These are phyloP conservation scores for Aspergillus glaucus DNA, from an alignment of 2,329 filamentous ascomycete species.

Conservation along the genomic window DNA sequence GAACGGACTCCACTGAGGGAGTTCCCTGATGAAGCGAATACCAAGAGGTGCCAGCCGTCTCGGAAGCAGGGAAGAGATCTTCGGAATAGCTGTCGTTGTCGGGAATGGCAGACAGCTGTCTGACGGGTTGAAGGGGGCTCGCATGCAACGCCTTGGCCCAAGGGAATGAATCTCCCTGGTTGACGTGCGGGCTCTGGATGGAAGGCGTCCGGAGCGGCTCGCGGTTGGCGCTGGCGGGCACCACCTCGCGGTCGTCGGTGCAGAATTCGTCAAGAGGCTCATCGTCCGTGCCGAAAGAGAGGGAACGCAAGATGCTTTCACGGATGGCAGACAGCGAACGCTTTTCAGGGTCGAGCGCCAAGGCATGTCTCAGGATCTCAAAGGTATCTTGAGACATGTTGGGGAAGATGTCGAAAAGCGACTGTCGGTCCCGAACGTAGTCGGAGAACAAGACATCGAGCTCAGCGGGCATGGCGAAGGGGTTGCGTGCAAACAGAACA, in stretches of 20 bases:
- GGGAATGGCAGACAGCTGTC: constrained; percentile 81
- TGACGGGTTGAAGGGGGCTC: constrained; percentile 62
- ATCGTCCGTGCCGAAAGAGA: constrained; percentile 91
- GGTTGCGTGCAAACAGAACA: constrained; percentile 92
- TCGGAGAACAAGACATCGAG: constrained; percentile 91
- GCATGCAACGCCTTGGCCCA: constrained; percentile 88
- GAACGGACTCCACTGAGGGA: constrained; percentile 73
- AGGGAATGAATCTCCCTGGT: constrained; percentile 73
- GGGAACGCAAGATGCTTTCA: constrained; percentile 67
- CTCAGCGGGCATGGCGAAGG: constrained; percentile 83
- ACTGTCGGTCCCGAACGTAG: constrained; percentile 88
- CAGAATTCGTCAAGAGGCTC: constrained; percentile 92
- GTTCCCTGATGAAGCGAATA: constrained; percentile 70
- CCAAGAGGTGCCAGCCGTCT: constrained; percentile 61
- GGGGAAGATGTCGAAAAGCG: constrained; percentile 94
- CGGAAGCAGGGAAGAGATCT: constrained; percentile 77
- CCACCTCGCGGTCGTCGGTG: constrained; percentile 66
- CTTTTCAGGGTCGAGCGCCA: constrained; percentile 85
- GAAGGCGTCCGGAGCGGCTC: constrained; percentile 94
- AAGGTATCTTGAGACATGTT: constrained; percentile 98
- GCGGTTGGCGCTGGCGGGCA: constrained; percentile 77
- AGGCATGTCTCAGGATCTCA: constrained; percentile 82
- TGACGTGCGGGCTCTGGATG: constrained; percentile 77
- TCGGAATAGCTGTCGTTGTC: constrained; percentile 73
- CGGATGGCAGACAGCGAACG: constrained; percentile 74